Conservation (phyloP, 495 filamentous ascomycete species). For the Chlorociboria aeruginascens region DNA sequence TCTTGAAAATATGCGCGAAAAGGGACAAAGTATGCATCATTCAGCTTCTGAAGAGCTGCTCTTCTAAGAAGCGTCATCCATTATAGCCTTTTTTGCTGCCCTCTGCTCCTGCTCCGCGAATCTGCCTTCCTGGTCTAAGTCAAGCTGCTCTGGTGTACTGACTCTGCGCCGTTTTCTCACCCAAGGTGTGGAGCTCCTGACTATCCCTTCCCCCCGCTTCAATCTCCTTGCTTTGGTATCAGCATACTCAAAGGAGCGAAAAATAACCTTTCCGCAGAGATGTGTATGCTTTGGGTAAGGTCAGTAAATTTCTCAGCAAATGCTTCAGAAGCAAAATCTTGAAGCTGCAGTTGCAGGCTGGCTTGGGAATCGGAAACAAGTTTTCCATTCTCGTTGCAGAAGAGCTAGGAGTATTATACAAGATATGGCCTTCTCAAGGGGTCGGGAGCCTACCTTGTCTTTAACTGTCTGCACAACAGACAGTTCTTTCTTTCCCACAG, state of each 20-base stretch:
- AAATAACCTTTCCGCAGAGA: slow-evolving; percentile 4
- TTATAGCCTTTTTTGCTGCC: too few relatives aligned
- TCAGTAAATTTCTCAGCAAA: slow-evolving; percentile 3
- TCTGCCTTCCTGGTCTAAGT: slow-evolving; percentile 8
- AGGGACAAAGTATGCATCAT: too few relatives aligned
- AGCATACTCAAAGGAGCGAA: background rate
- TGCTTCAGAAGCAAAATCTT: slow-evolving; percentile 7
- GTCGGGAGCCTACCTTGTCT: slow-evolving; percentile 7
- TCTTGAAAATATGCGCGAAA: too few relatives aligned
- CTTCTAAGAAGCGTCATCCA: too few relatives aligned
- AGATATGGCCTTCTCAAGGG: too few relatives aligned
- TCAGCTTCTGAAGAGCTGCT: too few relatives aligned
- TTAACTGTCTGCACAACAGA: slow-evolving; percentile 5
- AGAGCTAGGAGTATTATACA: slow-evolving; percentile 2
- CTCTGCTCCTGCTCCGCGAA: slow-evolving; percentile 10
- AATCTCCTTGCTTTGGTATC: background rate
- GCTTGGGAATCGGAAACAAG: slow-evolving; percentile 1
- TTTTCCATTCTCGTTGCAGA: slow-evolving; percentile 5
- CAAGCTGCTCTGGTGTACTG: slow-evolving; percentile 13
- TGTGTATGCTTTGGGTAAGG: slow-evolving; percentile 5
- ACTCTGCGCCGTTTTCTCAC: slow-evolving; percentile 9
- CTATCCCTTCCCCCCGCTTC: background rate
- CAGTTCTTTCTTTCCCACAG: slow-evolving; percentile 3
- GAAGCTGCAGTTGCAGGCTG: slow-evolving; percentile 3
- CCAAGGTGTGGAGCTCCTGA: slow-evolving; percentile 1